Conservation (phyloP, 1,284 basidiomycete genomes). For the Inonotus hispidus region DNA sequence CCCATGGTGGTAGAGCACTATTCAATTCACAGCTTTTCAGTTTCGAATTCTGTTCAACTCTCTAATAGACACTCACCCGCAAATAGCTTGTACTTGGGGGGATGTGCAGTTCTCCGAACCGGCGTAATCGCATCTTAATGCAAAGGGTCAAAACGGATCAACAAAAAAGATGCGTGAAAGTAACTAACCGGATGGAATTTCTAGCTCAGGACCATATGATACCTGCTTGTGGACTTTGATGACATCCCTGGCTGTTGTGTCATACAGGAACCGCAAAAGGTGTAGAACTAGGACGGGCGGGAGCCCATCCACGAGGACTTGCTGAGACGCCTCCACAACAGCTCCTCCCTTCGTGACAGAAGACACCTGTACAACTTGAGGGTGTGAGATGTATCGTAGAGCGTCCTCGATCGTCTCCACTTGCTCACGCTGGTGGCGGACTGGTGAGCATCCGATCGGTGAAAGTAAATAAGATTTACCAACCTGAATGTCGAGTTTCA, state of each 20-base stretch:
- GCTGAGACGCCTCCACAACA: constrained; percentile 81
- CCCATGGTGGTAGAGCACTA: constrained; percentile 94
- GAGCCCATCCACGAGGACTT: constrained; percentile 80
- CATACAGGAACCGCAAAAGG: constrained; percentile 91
- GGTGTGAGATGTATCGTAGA: constrained; percentile 71
- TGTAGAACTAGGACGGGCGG: constrained; percentile 88
- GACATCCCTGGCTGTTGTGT: constrained; percentile 71
- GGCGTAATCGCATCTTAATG: constrained; percentile 61
- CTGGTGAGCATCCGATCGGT: constrained; percentile 6
- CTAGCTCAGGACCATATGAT: constrained; percentile 72
- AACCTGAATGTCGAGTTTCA: constrained; percentile 88
- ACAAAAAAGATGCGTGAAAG: not conserved
- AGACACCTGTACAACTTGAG: constrained; percentile 78
- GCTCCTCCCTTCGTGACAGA: constrained; percentile 51
- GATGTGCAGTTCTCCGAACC: constrained; percentile 40
- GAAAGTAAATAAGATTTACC: constrained; percentile 20
- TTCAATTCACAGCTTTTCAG: not conserved
- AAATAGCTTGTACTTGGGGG: constrained; percentile 77
- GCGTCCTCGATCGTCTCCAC: constrained; percentile 84
- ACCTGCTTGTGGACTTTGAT: constrained; percentile 86
- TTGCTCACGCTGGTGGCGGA: constrained; percentile 50
- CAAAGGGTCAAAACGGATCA: constrained; percentile 9
- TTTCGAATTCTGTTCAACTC: not conserved
- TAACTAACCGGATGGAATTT: constrained; percentile 61
- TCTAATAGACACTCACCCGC: constrained; percentile 52